Evolutionary conservation across 2,329 filamentous ascomycete genomes (phyloP).

Genomic region (Paramyrothecium roridum): DNA sequence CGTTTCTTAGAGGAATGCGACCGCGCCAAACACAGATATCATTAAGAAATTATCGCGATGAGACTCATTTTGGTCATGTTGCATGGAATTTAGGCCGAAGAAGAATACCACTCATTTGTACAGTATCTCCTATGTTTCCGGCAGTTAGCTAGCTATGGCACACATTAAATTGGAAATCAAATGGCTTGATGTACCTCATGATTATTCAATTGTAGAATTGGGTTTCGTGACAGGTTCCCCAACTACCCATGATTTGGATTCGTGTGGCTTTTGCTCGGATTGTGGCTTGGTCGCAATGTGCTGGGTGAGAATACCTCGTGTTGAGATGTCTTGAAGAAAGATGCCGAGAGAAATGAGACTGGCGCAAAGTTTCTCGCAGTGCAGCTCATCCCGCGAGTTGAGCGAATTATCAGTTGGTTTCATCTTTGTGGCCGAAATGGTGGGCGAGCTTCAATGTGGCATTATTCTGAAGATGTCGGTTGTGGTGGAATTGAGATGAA

Average conservation of each 20-base stretch:
- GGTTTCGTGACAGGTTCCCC: too few species aligned
- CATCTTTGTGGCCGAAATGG: background rate
- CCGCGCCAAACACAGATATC: constrained; percentile 28
- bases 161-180: too few species aligned
- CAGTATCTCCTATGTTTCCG: background rate
- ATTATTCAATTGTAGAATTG: too few species aligned
- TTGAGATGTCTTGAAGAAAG: constrained; percentile 28
- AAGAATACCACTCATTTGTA: constrained; percentile 15
- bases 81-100: background rate
- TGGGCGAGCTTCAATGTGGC: background rate
- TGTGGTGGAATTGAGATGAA: too few species aligned
- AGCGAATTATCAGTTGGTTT: background rate
- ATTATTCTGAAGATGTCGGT: too few species aligned
- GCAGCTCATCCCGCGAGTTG: background rate
- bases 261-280: constrained; percentile 3
- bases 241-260: constrained; percentile 3
- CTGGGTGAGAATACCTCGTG: constrained; percentile 14
- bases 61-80: background rate
- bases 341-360: constrained; percentile 33
- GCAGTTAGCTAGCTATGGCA: background rate
- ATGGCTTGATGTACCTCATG: too few species aligned
- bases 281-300: constrained; percentile 2
- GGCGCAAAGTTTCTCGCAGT: constrained; percentile 27
- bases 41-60: background rate
- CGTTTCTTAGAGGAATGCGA: constrained; percentile 58